A percentile compares a stretch with the other conserved stretches of the same genome.
phyloP scores from a whole-genome alignment of 441 rosid genomes.

The Erodium texanum region DNA sequence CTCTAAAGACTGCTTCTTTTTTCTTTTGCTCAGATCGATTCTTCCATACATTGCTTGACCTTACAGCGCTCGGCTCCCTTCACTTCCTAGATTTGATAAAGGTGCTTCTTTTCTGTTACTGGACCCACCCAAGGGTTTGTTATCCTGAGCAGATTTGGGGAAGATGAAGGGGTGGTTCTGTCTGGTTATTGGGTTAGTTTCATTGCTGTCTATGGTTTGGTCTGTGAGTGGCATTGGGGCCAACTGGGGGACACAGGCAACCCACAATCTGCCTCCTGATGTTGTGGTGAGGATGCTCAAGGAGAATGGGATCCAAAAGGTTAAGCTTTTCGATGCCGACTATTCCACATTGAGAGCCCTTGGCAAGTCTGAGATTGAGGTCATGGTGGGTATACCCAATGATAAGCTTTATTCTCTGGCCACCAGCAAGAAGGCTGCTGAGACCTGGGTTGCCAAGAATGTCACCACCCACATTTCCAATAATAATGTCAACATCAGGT shows the following conservation, averaged over 20 bases:
- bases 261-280: constrained; percentile 51
- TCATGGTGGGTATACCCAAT: constrained; percentile 95
- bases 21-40: too few relatives aligned
- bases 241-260: constrained; percentile 89
- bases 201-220: constrained; percentile 23
- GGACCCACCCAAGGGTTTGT: neutral
- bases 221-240: constrained; percentile 57
- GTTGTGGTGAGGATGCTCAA: constrained; percentile 64
- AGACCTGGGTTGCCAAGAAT: constrained; percentile 60
- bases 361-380: constrained; percentile 66
- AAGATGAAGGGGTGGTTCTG: constrained; percentile 20
- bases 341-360: constrained; percentile 62
- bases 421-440: constrained; percentile 45
- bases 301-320: constrained; percentile 76
- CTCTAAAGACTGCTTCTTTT: neutral
- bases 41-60: neutral
- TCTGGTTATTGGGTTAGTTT: constrained; percentile 22
- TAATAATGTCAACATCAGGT: constrained; percentile 82
- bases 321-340: constrained; percentile 86
- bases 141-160: neutral
- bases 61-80: neutral
- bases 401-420: constrained; percentile 63
- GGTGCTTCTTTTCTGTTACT: neutral
- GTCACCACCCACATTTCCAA: constrained; percentile 62
- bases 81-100: neutral